Percentiles rank a stretch among this genome's conserved stretches.
phyloP scores from a whole-genome alignment of 805 yeast genomes.

The Starmerella apis region DNA sequence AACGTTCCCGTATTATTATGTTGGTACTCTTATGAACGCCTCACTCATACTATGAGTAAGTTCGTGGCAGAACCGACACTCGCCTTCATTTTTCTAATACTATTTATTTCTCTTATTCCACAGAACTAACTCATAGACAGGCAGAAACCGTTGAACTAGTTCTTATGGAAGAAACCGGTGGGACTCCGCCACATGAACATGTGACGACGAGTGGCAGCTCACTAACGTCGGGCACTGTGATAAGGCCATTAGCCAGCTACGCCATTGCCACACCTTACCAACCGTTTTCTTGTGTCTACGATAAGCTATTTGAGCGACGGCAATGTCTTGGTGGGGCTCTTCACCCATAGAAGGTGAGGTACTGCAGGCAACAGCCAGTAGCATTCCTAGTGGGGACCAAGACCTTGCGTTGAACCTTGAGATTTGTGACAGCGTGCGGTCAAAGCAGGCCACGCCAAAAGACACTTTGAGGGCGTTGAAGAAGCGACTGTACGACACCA shows the following conservation, averaged over 20 bases:
- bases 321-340: slow-evolving; percentile 33
- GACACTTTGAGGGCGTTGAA: slow-evolving; percentile 80
- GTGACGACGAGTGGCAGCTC: background rate
- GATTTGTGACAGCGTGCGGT: slow-evolving; percentile 74
- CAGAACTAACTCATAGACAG: no score
- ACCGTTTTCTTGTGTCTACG: no score
- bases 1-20: no score
- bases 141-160: no score
- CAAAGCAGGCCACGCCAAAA: slow-evolving; percentile 65
- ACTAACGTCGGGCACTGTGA: background rate
- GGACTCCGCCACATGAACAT: background rate
- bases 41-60: no score
- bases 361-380: slow-evolving; percentile 42
- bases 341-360: slow-evolving; percentile 50
- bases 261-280: slow-evolving; percentile 7
- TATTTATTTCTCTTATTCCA: no score
- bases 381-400: slow-evolving; percentile 85
- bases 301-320: no score
- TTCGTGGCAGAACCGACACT: no score
- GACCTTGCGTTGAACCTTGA: slow-evolving; percentile 66
- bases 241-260: background rate
- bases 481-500: slow-evolving; percentile 55
- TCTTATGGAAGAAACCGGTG: no score
- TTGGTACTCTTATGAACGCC: no score
- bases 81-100: no score